Base-by-base conservation (phyloP, 768 basidiomycete species). In the Termitomyces sp. region DNA sequence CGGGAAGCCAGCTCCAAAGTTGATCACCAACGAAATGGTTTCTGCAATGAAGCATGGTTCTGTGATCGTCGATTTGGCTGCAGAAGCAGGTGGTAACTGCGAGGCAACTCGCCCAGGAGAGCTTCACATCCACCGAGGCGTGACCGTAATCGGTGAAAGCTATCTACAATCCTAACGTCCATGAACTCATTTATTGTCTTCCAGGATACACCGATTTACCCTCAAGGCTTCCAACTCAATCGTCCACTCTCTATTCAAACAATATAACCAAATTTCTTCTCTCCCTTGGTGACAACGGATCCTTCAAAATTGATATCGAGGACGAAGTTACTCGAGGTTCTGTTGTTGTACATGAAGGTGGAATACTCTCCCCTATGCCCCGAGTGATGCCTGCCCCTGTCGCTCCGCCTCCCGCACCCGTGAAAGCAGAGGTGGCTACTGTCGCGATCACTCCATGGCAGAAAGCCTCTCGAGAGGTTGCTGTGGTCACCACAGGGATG, bases 31-130 rank as follows among this genome's bases (percentile, higher is more conserved):
- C 59, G 87, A 90, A 75, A 93, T 94, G 88, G 79, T 94, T 14
- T 81, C 85, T 40, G 88, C 85, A n/a, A 93, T 94, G 92, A 93
- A 89, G 63, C 90, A 89, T 72, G 92, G 92, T 25, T 94, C 92
- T 5, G 85, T 94, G 28, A 82, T 94, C 52, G 91, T 94, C 27
- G 92, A 94, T 68, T 68, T 90, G 57, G 92, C 92, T 39, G 87
- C 91, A 16, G 92, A 94, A 72, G 81, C 90, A 44, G 91, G 92
- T n/a, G 92, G 92, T 14, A 94, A 94, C 60, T 94, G 92, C 63
- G 87, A 85, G 63, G 86, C 84, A 14, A 94, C 92, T 9, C 75
- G 78, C 50, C 91, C 92, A 7, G 92, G 92, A 28, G 79, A 92
- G 63, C 73, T 91, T 32, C 70, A 76, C 48, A 75, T 85, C 10